Percentiles rank a stretch among this genome's conserved stretches.
phyloP scores from a whole-genome alignment of 192 early-diverging fungal genomes.

The Podila verticillata region DNA sequence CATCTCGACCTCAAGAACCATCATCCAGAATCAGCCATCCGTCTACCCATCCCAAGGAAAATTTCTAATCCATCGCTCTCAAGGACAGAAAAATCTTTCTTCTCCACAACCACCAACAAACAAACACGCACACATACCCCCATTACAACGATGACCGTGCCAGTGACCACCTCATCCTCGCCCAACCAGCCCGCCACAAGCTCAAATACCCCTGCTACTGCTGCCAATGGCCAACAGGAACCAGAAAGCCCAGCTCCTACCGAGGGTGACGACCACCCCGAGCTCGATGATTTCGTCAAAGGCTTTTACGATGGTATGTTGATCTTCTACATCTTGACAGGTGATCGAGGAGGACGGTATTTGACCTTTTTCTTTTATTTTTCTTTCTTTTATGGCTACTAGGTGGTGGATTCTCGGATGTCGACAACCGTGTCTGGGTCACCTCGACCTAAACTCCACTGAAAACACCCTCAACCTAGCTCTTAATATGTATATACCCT shows the following conservation, averaged over 20 bases:
- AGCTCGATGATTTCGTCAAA: constrained; percentile 37
- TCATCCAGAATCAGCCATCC: no score
- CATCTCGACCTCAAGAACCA: no score
- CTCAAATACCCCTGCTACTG: background rate
- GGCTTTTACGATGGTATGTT: constrained; percentile 37
- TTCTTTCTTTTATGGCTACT: constrained; percentile 3
- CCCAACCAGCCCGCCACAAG: background rate
- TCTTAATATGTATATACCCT: no score
- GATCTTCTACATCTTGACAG: background rate
- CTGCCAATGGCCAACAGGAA: background rate
- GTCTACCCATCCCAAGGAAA: no score
- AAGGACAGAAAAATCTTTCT: no score
- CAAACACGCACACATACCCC: no score
- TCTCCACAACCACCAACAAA: no score
- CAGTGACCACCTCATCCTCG: no score
- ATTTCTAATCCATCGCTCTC: no score
- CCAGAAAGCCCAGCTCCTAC: background rate
- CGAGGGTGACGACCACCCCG: constrained; percentile 12
- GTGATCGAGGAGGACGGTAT: background rate
- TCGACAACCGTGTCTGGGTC: constrained; percentile 44
- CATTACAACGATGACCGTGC: no score
- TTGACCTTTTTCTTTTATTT: background rate
- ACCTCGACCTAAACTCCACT: no score
- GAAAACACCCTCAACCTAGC: no score
- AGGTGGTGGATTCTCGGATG: constrained; percentile 40